Conservation (phyloP, 768 basidiomycete genomes). For the Trametopsis cervina region DNA sequence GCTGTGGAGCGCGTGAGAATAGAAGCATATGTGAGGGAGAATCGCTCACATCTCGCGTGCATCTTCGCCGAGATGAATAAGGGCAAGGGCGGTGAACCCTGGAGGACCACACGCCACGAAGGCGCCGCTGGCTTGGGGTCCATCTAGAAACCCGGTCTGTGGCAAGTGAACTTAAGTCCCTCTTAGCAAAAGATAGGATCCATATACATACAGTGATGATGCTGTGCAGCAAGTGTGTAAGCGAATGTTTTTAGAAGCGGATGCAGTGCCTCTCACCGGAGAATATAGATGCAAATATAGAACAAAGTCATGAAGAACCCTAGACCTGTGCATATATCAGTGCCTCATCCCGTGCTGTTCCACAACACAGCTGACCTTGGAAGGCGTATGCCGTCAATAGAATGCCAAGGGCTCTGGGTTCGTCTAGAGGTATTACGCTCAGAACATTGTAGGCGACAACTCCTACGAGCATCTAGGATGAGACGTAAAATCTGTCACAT, state of each 20-base stretch:
- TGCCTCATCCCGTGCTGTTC: background rate
- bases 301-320: constrained; percentile 46
- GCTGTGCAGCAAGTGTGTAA: constrained; percentile 12
- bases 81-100: constrained; percentile 41
- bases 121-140: constrained; percentile 41
- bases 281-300: constrained; percentile 43
- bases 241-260: background rate
- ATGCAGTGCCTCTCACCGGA: constrained; percentile 27
- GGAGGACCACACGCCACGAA: constrained; percentile 44
- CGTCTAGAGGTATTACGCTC: constrained; percentile 28
- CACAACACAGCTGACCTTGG: constrained; percentile 28
- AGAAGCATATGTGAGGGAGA: background rate
- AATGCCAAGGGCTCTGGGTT: constrained; percentile 33
- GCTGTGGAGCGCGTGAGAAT: background rate
- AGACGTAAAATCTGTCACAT: constrained; percentile 2
- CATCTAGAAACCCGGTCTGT: constrained; percentile 40
- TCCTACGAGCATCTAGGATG: constrained; percentile 38
- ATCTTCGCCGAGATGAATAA: constrained; percentile 36
- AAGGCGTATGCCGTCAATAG: constrained; percentile 40
- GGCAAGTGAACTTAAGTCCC: background rate
- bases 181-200: background rate
- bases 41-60: constrained; percentile 31
- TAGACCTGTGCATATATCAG: constrained; percentile 23
- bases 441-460: constrained; percentile 40
- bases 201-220: constrained; percentile 30